These are phyloP conservation scores for Bonnemaisonia californica DNA, from an alignment of 31 red algal genomes.

Conservation along the genomic window DNA sequence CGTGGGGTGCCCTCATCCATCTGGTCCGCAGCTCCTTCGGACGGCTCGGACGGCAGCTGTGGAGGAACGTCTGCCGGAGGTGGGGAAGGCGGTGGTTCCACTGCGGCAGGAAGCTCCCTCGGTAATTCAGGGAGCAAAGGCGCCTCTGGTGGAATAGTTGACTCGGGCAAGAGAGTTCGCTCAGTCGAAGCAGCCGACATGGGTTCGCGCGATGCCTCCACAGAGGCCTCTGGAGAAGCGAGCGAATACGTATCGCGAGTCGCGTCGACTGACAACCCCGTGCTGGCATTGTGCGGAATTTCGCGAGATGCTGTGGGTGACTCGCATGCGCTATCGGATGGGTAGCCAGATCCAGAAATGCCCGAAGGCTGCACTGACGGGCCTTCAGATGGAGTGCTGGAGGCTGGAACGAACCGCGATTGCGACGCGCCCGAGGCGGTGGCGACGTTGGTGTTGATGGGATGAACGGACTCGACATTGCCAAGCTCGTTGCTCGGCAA, in stretches of 20 bases:
- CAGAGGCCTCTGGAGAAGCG: not conserved
- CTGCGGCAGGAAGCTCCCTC: too few relatives aligned
- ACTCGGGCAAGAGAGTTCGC: too few relatives aligned
- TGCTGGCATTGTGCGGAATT: not conserved
- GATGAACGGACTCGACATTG: constrained; percentile 2
- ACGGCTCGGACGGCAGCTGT: too few relatives aligned
- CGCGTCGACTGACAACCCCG: not conserved
- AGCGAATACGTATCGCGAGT: not conserved
- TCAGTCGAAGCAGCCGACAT: not conserved
- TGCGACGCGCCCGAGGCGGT: constrained; percentile 8
- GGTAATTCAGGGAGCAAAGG: too few relatives aligned
- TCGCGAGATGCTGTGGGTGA: not conserved
- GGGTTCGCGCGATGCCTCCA: not conserved
- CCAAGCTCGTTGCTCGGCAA: constrained; percentile 1
- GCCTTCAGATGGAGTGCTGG: not conserved
- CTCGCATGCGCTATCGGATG: not conserved
- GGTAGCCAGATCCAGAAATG: not conserved
- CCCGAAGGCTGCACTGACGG: not conserved
- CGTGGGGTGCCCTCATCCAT: not conserved
- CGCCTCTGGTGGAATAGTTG: too few relatives aligned
- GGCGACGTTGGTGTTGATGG: constrained; percentile 5
- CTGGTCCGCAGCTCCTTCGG: not conserved
- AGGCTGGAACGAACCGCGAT: not conserved
- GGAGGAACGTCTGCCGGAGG: too few relatives aligned
- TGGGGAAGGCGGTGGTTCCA: too few relatives aligned